Evolutionary conservation across 2,329 filamentous ascomycete genomes (phyloP).

Genomic region (Hymenoscyphus occultus): DNA sequence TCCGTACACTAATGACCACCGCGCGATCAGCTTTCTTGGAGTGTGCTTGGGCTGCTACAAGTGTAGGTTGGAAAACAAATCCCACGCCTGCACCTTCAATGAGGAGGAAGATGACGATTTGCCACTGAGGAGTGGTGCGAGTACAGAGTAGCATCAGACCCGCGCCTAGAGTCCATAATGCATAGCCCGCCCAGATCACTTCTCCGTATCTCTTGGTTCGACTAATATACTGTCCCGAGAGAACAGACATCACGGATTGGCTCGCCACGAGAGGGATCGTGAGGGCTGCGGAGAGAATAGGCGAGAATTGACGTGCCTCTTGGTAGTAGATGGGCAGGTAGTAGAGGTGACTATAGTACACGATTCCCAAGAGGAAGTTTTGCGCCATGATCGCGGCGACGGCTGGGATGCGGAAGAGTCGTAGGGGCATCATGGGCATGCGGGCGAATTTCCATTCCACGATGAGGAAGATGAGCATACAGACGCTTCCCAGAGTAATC

Average conservation of each 20-base stretch:
- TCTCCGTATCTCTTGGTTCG: conserved; percentile 55
- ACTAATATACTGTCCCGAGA: conserved; percentile 57
- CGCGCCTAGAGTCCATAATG: conserved; percentile 46
- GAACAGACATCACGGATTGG: conserved; percentile 46
- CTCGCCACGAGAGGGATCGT: conserved; percentile 48
- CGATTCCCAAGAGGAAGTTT: conserved; percentile 57
- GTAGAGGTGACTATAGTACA: conserved; percentile 58
- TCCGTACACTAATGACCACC: conserved; percentile 59
- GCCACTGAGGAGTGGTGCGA: conserved; percentile 42
- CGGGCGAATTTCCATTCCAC: conserved; percentile 54
- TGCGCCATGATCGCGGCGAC: conserved; percentile 55
- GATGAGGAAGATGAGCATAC: conserved; percentile 48
- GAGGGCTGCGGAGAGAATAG: conserved; percentile 48
- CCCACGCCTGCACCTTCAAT: conserved; percentile 54
- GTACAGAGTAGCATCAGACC: conserved; percentile 52
- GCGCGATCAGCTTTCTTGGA: conserved; percentile 55
- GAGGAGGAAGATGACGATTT: conserved; percentile 50
- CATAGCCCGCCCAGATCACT: conserved; percentile 47
- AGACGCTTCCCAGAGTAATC: conserved; percentile 49
- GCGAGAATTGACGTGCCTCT: conserved; percentile 43
- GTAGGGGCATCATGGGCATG: conserved; percentile 57
- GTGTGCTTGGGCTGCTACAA: conserved; percentile 58
- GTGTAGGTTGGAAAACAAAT: conserved; percentile 45
- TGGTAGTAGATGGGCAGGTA: conserved; percentile 61
- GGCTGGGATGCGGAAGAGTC: conserved; percentile 53